phyloP scores from a whole-genome alignment of 805 yeast species.

The Candida argentea region DNA sequence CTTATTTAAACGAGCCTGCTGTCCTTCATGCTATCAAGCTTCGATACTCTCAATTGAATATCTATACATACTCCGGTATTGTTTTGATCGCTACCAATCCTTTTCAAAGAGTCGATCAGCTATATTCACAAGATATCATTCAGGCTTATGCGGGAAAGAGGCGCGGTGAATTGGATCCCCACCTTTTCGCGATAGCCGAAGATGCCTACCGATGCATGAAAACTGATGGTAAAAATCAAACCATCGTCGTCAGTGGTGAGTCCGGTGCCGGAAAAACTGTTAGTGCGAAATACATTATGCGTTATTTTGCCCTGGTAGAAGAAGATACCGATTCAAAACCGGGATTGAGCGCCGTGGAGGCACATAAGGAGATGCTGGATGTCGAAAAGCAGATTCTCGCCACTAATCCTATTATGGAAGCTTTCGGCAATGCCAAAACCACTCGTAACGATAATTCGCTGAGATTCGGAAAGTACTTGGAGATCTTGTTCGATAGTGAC shows the following conservation, averaged over 20 bases:
- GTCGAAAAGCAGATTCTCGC: constrained; percentile 93
- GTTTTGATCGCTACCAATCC: constrained; percentile 96
- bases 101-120: constrained; percentile 82
- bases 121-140: constrained; percentile 85
- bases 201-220: constrained; percentile 96
- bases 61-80: constrained; percentile 93
- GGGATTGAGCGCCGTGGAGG: constrained; percentile 16
- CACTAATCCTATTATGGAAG: constrained; percentile 95
- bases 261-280: constrained; percentile 99
- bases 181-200: constrained; percentile 93
- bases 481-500: constrained; percentile 68
- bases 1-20: constrained; percentile 93
- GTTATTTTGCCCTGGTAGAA: constrained; percentile 94
- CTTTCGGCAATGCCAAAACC: constrained; percentile 97
- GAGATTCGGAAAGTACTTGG: constrained; percentile 92
- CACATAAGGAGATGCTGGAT: constrained; percentile 63
- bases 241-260: constrained; percentile 95
- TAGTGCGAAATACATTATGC: constrained; percentile 93
- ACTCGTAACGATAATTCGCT: constrained; percentile 96
- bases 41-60: constrained; percentile 81
- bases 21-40: constrained; percentile 87
- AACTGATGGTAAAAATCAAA: constrained; percentile 74
- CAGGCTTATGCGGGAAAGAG: constrained; percentile 91
- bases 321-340: constrained; percentile 25
- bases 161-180: constrained; percentile 95